phyloP scores from a whole-genome alignment of 108 stramenopile genomes.

The Conticribra guillardii region DNA sequence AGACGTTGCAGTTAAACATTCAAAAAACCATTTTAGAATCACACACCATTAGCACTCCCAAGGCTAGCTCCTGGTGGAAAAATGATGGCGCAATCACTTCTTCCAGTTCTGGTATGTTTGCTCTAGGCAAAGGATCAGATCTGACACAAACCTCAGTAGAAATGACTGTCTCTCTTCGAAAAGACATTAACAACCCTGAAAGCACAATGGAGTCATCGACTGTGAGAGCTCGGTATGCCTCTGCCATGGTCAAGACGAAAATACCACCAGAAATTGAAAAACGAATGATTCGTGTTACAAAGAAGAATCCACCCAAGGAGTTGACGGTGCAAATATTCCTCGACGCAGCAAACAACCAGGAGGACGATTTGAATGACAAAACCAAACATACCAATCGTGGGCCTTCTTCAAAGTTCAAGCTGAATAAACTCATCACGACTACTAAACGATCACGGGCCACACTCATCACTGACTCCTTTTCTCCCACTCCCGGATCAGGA shows the following conservation, averaged over 20 bases:
- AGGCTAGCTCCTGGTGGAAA: conserved; percentile 59
- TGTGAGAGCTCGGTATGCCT: conserved; percentile 70
- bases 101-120: conserved; percentile 64
- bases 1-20: conserved; percentile 54
- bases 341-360: conserved; percentile 51
- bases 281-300: conserved; percentile 85
- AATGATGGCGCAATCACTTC: conserved; percentile 63
- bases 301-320: conserved; percentile 77
- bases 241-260: conserved; percentile 66
- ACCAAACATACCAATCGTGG: too few relatives aligned
- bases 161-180: conserved; percentile 39
- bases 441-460: conserved; percentile 28
- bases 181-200: conserved; percentile 3
- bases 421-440: conserved; percentile 6
- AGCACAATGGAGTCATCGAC: conserved; percentile 59
- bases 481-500: conserved; percentile 65
- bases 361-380: conserved; percentile 24
- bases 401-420: background rate
- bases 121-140: conserved; percentile 39
- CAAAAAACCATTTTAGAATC: conserved; percentile 62
- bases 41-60: conserved; percentile 47
- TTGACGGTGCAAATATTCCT: conserved; percentile 72
- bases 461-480: conserved; percentile 62
- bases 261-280: conserved; percentile 63
- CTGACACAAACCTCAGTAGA: conserved; percentile 41